A percentile compares a stretch with the other conserved stretches of the same genome.
Conservation (phyloP, 179 eudicot genomes). For the Dionaea muscipula region DNA sequence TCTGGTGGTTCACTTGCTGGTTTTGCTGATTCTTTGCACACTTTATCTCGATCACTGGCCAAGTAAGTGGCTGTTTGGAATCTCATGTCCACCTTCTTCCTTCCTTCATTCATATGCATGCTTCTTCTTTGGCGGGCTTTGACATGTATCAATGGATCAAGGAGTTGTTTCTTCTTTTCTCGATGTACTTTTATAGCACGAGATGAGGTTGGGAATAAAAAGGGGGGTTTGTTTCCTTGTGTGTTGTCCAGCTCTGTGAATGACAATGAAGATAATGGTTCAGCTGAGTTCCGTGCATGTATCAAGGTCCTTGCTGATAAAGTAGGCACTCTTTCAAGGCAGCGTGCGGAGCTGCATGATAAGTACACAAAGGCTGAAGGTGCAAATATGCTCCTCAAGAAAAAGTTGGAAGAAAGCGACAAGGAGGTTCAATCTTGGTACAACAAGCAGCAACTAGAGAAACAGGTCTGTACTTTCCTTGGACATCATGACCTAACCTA, state of each 20-base stretch:
- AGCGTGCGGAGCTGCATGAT: slow-evolving; percentile 72
- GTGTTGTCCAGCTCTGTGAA: slow-evolving; percentile 36
- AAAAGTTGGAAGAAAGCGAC: slow-evolving; percentile 81
- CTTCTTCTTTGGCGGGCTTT: not conserved
- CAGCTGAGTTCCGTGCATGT: slow-evolving; percentile 65
- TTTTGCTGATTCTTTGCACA: slow-evolving; percentile 67
- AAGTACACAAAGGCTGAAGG: slow-evolving; percentile 56
- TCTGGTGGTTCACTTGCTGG: slow-evolving; percentile 55
- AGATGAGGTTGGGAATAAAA: too few species aligned
- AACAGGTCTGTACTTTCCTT: slow-evolving; percentile 42
- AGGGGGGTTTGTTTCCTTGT: slow-evolving; percentile 9
- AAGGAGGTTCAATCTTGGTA: slow-evolving; percentile 68
- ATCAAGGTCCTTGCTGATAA: slow-evolving; percentile 73
- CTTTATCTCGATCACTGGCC: slow-evolving; percentile 71
- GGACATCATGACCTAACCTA: not conserved
- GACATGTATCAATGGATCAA: not conserved
- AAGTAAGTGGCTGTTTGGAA: slow-evolving; percentile 30
- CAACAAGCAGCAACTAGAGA: slow-evolving; percentile 78
- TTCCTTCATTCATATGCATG: not conserved
- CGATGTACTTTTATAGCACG: not conserved
- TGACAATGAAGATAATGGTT: slow-evolving; percentile 62
- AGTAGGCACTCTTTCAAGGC: slow-evolving; percentile 65
- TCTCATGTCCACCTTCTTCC: not conserved
- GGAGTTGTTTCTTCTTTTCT: not conserved
- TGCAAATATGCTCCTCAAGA: slow-evolving; percentile 46